Conservation (phyloP, 1,139 yeast species). For the Kluyveromyces sp. region DNA sequence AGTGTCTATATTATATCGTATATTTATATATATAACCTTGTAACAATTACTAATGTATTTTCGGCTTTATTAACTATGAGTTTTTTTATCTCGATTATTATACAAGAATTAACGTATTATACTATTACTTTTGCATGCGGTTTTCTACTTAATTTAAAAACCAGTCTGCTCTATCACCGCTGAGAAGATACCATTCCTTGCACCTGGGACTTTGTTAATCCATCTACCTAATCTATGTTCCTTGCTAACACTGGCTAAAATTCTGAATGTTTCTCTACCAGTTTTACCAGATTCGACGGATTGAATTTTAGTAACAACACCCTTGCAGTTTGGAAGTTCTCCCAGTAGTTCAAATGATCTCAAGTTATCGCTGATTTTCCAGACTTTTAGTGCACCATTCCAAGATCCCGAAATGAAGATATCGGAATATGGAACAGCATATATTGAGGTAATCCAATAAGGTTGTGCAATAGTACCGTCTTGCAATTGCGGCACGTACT, state of each 20-base stretch:
- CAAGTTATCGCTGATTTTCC: slow-evolving; percentile 65
- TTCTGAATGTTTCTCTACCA: slow-evolving; percentile 43
- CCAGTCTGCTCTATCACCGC: slow-evolving; percentile 34
- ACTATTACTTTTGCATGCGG: background rate
- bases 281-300: slow-evolving; percentile 50
- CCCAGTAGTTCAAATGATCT: slow-evolving; percentile 54
- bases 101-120: background rate
- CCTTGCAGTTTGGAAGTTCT: slow-evolving; percentile 51
- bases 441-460: slow-evolving; percentile 74
- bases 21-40: background rate
- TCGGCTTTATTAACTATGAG: background rate
- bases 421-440: slow-evolving; percentile 86
- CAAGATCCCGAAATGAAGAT: slow-evolving; percentile 83
- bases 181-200: slow-evolving; percentile 45
- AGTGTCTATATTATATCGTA: background rate
- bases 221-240: slow-evolving; percentile 89
- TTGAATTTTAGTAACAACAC: slow-evolving; percentile 64
- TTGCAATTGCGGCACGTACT: slow-evolving; percentile 46
- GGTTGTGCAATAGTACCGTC: slow-evolving; percentile 48
- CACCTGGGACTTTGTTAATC: slow-evolving; percentile 40
- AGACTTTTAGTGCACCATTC: slow-evolving; percentile 65
- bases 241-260: slow-evolving; percentile 65
- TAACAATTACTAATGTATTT: slow-evolving; percentile 4
- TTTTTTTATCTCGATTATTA: background rate
- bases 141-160: slow-evolving; percentile 2